Evolutionary conservation across 2,329 filamentous ascomycete species (phyloP), one percentile per base, ranked within the genome.

Genomic region (Herpotrichia juniperi): DNA sequence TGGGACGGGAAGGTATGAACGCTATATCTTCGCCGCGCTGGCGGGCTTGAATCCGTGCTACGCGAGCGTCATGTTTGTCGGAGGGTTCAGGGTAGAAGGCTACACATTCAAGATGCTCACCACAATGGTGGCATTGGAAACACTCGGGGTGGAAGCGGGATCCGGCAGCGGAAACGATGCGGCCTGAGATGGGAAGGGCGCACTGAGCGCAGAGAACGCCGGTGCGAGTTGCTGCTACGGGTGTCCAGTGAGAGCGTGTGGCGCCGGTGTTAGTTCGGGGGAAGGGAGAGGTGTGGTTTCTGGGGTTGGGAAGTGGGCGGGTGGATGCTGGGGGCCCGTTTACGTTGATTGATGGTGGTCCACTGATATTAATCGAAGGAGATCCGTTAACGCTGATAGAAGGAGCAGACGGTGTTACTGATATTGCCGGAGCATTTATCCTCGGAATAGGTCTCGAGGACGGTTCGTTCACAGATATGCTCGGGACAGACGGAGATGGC

Each of bases 31-130:
- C 67, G 16, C 77, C 78, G 4, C 61, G 57, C 59, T 87, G 82
- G 21, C 89, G 85, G 21, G 83, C 82, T 25, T 76, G 79, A 63
- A 93, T 91, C n/a, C 90, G 85, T 25, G 86, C 84, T 1, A 96
- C 77, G 22, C 94, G 87, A 45, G 88, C 88, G 1, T 76, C 76
- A 39, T 91, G 89, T 59, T 86, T 83, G 35, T 81, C 76, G 8
- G 91, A 85, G 0, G 94, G 94, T 74, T 99, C 94, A 0, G 92
- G 91, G 61, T 94, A 96, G 73, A 99, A 97, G 63, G 96, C 94
- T 51, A 99, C 90, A 49, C 92, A 93, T 76, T 99, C 94, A 16
- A 99, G 88, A 17, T 87, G 83, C 9, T 93, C 96, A 25, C 88
- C 87, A 72, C 94, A 99, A 54, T 90, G 83, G 72, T 91, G 89